Conservation (phyloP, 1,284 basidiomycete genomes). For the Ustilago crameri region DNA sequence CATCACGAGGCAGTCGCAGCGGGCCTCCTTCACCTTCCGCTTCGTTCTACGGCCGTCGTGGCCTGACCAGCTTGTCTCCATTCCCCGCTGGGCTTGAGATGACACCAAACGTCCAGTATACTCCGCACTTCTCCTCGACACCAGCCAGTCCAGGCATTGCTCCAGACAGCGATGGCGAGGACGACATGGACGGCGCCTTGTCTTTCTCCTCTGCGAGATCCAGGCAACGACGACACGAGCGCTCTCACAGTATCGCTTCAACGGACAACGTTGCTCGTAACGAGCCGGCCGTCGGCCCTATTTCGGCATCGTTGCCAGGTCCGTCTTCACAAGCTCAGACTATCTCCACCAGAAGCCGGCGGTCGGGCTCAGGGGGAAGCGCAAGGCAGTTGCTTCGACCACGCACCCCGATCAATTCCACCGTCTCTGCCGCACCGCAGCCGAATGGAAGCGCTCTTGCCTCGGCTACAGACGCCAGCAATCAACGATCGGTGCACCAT, state of each 20-base stretch:
- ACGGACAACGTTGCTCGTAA: slow-evolving; percentile 1
- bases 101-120: slow-evolving; percentile 30
- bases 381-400: slow-evolving; percentile 31
- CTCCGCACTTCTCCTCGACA: slow-evolving; percentile 21
- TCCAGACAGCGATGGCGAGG: slow-evolving; percentile 43
- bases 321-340: slow-evolving; percentile 24
- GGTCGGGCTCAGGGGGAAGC: slow-evolving; percentile 33
- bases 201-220: slow-evolving; percentile 40
- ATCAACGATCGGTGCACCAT: background rate
- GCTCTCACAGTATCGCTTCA: slow-evolving; percentile 18
- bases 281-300: background rate
- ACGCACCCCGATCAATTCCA: slow-evolving; percentile 21
- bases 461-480: background rate
- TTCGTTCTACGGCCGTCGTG: slow-evolving; percentile 44
- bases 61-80: slow-evolving; percentile 38
- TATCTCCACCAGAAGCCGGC: slow-evolving; percentile 11
- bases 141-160: slow-evolving; percentile 36
- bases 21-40: slow-evolving; percentile 45
- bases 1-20: slow-evolving; percentile 43
- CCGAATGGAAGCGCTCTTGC: background rate
- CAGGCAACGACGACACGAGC: slow-evolving; percentile 32
- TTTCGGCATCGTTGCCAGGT: slow-evolving; percentile 12
- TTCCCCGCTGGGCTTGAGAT: slow-evolving; percentile 43
- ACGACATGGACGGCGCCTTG: slow-evolving; percentile 23
- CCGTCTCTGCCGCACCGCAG: background rate